Percentiles rank a stretch among this genome's conserved stretches.
Evolutionary conservation across 148 eudicot species (phyloP).

Genomic region (Polygonum maritimum): DNA sequence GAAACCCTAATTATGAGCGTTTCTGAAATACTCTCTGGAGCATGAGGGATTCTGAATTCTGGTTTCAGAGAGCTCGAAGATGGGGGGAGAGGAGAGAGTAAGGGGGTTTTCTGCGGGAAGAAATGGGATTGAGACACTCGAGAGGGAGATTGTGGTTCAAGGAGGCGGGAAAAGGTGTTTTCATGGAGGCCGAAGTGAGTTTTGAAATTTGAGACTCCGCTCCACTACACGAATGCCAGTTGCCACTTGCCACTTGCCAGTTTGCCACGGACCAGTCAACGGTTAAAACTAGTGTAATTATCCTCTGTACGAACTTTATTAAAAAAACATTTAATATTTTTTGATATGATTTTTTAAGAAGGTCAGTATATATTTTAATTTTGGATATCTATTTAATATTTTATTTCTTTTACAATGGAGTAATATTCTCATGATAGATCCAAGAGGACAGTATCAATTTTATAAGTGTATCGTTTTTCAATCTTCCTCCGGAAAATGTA

Average conservation of each 20-base stretch:
- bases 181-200: neutral
- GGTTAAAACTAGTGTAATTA: too few relatives aligned
- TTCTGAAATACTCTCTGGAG: neutral
- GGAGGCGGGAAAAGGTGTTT: neutral
- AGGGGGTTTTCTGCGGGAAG: neutral
- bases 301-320: too few relatives aligned
- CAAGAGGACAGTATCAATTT: too few relatives aligned
- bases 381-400: too few relatives aligned
- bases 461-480: too few relatives aligned
- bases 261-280: neutral
- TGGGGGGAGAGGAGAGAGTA: neutral
- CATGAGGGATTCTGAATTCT: neutral
- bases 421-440: too few relatives aligned
- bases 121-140: neutral
- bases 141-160: neutral
- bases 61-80: neutral
- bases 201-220: neutral
- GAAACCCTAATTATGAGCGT: slow-evolving; percentile 1
- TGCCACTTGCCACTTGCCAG: too few relatives aligned
- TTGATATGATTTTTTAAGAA: too few relatives aligned
- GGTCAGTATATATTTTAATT: too few relatives aligned
- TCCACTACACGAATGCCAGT: neutral
- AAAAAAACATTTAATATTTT: too few relatives aligned
- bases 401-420: too few relatives aligned
- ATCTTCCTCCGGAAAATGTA: too few relatives aligned